phyloP scores from a whole-genome alignment of 164 flowering plant genomes.

The Nymphaea thermarum region DNA sequence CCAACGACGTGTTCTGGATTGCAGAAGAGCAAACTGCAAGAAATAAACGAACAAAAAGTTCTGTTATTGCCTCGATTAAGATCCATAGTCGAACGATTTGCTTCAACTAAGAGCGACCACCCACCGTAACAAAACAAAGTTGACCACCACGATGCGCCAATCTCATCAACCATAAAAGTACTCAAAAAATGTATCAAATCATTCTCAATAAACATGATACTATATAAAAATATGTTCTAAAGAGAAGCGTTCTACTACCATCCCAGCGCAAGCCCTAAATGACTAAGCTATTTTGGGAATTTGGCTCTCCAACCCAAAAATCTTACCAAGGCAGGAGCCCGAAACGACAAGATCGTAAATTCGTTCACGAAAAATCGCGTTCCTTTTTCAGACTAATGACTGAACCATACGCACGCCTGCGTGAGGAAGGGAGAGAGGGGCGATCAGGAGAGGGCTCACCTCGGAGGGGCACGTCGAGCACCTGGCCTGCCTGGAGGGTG shows the following conservation, averaged over 20 bases:
- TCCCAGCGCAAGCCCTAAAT: no score
- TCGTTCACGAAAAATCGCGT: background rate
- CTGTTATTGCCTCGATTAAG: background rate
- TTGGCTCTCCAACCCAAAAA: background rate
- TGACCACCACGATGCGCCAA: background rate
- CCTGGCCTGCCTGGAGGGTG: conserved; percentile 31
- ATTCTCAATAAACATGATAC: no score
- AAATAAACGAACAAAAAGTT: background rate
- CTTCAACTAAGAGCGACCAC: background rate
- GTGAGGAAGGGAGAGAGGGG: background rate
- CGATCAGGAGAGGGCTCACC: conserved; percentile 16
- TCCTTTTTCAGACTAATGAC: background rate
- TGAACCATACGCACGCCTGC: background rate
- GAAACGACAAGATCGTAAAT: background rate
- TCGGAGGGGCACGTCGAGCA: conserved; percentile 64
- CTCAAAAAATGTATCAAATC: background rate
- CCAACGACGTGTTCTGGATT: conserved; percentile 27
- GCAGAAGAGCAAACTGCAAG: conserved; percentile 46
- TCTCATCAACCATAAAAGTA: background rate
- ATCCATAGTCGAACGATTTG: no score
- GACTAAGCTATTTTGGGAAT: background rate
- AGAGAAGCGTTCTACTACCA: no score
- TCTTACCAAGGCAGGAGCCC: background rate
- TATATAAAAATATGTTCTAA: no score
- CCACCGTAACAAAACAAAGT: background rate